phyloP scores from a whole-genome alignment of 306 rosid species.

The Cucurbita pepo region DNA sequence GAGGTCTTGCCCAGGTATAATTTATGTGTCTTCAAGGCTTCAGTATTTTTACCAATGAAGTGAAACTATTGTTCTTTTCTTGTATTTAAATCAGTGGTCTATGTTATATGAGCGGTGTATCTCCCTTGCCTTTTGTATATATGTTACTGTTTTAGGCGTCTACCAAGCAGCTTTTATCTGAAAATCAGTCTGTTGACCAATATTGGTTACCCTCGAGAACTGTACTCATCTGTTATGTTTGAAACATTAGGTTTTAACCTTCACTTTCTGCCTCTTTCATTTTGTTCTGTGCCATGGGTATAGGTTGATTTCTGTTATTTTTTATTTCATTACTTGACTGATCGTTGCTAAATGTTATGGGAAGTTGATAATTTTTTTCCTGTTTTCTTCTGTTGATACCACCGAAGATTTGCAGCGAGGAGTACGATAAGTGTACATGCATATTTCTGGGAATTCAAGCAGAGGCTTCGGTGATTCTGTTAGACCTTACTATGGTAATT shows the following conservation, averaged over 20 bases:
- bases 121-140: not conserved
- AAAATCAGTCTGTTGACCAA: not conserved
- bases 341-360: not conserved
- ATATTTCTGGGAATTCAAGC: slow-evolving; percentile 71
- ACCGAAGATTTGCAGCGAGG: slow-evolving; percentile 66
- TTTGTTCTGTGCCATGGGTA: not conserved
- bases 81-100: not conserved
- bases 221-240: not conserved
- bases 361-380: not conserved
- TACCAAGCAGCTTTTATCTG: not conserved
- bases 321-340: not conserved
- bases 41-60: not conserved
- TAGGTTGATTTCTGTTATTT: not conserved
- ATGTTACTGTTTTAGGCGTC: not conserved
- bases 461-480: slow-evolving; percentile 66
- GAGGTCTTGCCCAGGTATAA: slow-evolving; percentile 76
- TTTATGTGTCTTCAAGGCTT: slow-evolving; percentile 10
- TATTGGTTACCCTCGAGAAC: not conserved
- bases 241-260: not conserved
- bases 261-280: not conserved
- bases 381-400: slow-evolving; percentile 10
- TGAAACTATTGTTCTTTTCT: not conserved
- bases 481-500: slow-evolving; percentile 81
- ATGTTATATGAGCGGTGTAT: not conserved
- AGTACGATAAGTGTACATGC: slow-evolving; percentile 69